Base-by-base conservation (phyloP, 1,284 basidiomycete species). In the Sporisorium reilianum region DNA sequence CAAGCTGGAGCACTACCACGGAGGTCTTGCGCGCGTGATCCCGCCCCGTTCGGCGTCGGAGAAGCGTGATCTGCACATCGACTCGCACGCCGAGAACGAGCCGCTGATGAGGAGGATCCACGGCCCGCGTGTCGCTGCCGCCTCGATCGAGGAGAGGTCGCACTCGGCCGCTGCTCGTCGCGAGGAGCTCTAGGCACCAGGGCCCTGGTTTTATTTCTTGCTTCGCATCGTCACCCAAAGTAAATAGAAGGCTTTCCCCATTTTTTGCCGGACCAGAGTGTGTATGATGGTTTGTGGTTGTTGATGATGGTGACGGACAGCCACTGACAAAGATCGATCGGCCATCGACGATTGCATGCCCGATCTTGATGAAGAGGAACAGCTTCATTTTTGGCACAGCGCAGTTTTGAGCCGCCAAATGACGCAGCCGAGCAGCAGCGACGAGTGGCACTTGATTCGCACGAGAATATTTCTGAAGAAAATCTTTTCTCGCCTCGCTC, bases 1-100 rank as follows among this genome's bases (percentile, higher is more conserved):
- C 18, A 44, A 34, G 20, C 50, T 77, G 40, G 75, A 77, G 49
- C 75, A 77, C 69, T 77, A 77, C 70, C 75, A 77, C 41, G 70
- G 75, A 23, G 75, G 75, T 12, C 64, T 73, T 4, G 61, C 65
- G 0, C 63, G 70, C 5, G 66, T 67, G 3, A 64, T 75, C 38
- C 72, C 72, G 3, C 28, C 57, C 3, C 22, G 57, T 7, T 23
- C 51, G 8, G 62, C 65, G 5, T 34, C 40, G 14, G 65, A 58
- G 42, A 67, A 68, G 64, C 32, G 70, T 18, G 55, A 52, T 22
- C 49, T 63, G 49, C 66, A 69, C 49, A 18, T 59, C 16, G 66
- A 68, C 26, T 65, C 62, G 41, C 48, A 74, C 49, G 55, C 55
- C 20, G 65, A 65, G 22, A 74, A 74, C 50, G 71, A 74, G 56